phyloP scores from a whole-genome alignment of 495 filamentous ascomycete species.

The Penicillium roqueforti region DNA sequence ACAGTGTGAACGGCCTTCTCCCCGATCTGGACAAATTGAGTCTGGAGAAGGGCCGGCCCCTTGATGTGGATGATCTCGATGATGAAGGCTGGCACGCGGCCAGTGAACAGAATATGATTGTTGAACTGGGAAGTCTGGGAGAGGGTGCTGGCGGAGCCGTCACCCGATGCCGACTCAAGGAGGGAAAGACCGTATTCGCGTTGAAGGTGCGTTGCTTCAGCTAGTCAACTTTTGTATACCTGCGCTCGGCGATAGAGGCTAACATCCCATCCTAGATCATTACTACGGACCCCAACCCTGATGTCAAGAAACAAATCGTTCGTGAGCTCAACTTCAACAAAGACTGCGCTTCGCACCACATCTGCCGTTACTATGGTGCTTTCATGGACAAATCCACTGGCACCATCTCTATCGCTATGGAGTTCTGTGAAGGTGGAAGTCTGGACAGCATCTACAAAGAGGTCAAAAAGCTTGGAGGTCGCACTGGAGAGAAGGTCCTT shows the following conservation, averaged over 20 bases:
- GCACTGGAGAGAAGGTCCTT: constrained; percentile 96
- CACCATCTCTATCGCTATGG: constrained; percentile 98
- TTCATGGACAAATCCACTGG: constrained; percentile 90
- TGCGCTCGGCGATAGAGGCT: constrained; percentile 11
- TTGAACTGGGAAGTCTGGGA: constrained; percentile 84
- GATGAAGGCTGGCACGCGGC: constrained; percentile 94
- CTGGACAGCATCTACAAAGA: constrained; percentile 95
- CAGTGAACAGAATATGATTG: constrained; percentile 78
- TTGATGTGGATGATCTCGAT: constrained; percentile 92
- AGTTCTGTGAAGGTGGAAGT: constrained; percentile 95
- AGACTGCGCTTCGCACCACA: constrained; percentile 87
- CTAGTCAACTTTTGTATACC: background rate
- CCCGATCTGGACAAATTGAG: constrained; percentile 71
- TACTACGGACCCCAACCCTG: constrained; percentile 94
- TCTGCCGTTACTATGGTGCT: constrained; percentile 95
- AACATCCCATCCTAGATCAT: constrained; percentile 64
- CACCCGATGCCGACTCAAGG: constrained; percentile 81
- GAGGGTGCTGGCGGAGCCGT: constrained; percentile 96
- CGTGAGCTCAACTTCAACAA: constrained; percentile 97
- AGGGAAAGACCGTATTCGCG: constrained; percentile 91
- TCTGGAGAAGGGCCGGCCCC: constrained; percentile 69
- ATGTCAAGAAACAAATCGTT: constrained; percentile 96
- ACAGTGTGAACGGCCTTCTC: constrained; percentile 59
- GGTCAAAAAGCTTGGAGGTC: constrained; percentile 88
- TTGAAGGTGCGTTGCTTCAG: constrained; percentile 66